These are phyloP conservation scores for Fusarium mundagurra DNA, from an alignment of 2,329 filamentous ascomycete species.

Conservation along the genomic window DNA sequence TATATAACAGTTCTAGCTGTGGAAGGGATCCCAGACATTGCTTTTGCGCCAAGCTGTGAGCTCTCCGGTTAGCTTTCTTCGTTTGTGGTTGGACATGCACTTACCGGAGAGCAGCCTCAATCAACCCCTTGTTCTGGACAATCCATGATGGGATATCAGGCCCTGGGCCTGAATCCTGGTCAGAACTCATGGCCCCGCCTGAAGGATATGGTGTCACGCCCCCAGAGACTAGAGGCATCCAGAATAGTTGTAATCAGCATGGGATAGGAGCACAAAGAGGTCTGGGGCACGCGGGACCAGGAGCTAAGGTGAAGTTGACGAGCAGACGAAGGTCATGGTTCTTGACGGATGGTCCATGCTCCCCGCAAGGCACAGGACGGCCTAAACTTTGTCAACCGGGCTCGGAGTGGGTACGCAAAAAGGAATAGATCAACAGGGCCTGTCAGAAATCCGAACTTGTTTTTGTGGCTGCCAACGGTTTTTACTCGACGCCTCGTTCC, in stretches of 20 bases:
- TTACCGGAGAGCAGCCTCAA: slow-evolving; percentile 31
- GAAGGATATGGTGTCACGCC: slow-evolving; percentile 25
- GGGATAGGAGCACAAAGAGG: slow-evolving; percentile 34
- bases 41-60: slow-evolving; percentile 37
- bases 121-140: slow-evolving; percentile 33
- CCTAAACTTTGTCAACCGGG: slow-evolving; percentile 25
- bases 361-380: slow-evolving; percentile 21
- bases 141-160: slow-evolving; percentile 29
- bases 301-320: slow-evolving; percentile 28
- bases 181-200: slow-evolving; percentile 21
- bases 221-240: slow-evolving; percentile 33
- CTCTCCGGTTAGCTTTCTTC: slow-evolving; percentile 32
- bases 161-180: slow-evolving; percentile 23
- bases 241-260: slow-evolving; percentile 36
- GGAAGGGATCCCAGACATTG: slow-evolving; percentile 40
- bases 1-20: slow-evolving; percentile 42
- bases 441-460: slow-evolving; percentile 30
- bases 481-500: slow-evolving; percentile 27
- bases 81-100: slow-evolving; percentile 33
- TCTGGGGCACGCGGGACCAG: slow-evolving; percentile 16
- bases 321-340: slow-evolving; percentile 4
- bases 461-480: slow-evolving; percentile 33
- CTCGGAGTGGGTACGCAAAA: slow-evolving; percentile 33
- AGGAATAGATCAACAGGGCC: slow-evolving; percentile 39
- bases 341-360: slow-evolving; percentile 14